phyloP scores from a whole-genome alignment of 305 asterid species.

The Fraxinus platypoda region DNA sequence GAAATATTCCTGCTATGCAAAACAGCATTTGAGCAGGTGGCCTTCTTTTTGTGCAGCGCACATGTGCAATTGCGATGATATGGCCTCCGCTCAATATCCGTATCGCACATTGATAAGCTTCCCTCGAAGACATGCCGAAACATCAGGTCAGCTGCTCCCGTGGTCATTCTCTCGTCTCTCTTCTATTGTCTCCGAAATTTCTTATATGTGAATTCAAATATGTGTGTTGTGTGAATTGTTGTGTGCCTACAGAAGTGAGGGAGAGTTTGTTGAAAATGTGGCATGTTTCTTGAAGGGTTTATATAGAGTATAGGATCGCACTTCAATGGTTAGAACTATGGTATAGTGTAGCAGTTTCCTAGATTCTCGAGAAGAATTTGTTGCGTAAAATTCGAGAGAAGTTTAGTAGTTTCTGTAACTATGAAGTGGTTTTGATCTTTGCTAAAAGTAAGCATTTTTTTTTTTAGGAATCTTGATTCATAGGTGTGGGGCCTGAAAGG shows the following conservation, averaged over 20 bases:
- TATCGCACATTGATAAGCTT: slow-evolving; percentile 33
- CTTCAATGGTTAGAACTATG: neutral
- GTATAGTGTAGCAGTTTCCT: neutral
- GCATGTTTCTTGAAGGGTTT: neutral
- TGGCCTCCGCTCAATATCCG: slow-evolving; percentile 36
- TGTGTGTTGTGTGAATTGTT: neutral
- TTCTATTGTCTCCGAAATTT: neutral
- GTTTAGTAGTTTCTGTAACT: neutral
- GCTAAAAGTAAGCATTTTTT: neutral
- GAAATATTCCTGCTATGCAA: slow-evolving; percentile 15
- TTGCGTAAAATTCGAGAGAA: slow-evolving; percentile 10
- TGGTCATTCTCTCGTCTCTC: slow-evolving; percentile 9
- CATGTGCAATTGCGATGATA: slow-evolving; percentile 36
- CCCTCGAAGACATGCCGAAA: slow-evolving; percentile 29
- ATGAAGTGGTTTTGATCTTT: neutral
- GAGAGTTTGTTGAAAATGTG: neutral
- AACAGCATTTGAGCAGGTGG: slow-evolving; percentile 6
- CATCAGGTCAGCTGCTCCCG: slow-evolving; percentile 29
- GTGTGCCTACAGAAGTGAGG: neutral
- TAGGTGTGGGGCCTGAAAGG: neutral
- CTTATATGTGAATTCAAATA: neutral
- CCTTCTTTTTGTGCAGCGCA: slow-evolving; percentile 26
- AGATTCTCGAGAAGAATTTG: neutral
- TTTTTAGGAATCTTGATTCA: neutral
- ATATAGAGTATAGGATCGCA: neutral